These are phyloP conservation scores for Cephaloascus albidus DNA, from an alignment of 805 yeast genomes.

Conservation along the genomic window DNA sequence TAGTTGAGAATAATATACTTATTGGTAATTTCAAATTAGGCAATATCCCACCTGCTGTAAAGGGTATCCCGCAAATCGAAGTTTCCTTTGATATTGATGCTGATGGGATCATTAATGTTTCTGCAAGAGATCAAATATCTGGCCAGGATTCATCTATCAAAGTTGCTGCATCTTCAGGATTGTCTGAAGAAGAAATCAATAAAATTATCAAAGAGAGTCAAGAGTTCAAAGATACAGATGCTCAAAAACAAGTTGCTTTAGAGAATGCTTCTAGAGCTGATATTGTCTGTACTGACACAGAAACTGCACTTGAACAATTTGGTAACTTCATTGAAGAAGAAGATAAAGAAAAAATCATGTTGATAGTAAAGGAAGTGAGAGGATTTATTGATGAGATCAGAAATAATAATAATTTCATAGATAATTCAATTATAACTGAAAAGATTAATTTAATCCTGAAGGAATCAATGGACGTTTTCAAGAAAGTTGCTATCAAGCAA, in stretches of 20 bases:
- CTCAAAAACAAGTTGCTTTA: constrained; percentile 46
- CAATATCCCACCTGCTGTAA: constrained; percentile 68
- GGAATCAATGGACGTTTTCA: constrained; percentile 26
- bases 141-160: constrained; percentile 70
- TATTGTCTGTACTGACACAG: constrained; percentile 78
- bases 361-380: constrained; percentile 12
- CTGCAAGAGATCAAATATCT: constrained; percentile 73
- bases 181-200: constrained; percentile 60
- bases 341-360: constrained; percentile 29
- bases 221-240: constrained; percentile 51
- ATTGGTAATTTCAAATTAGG: constrained; percentile 67
- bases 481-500: constrained; percentile 28
- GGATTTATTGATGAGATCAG: constrained; percentile 23
- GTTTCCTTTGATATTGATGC: constrained; percentile 77
- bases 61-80: constrained; percentile 72
- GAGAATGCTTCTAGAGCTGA: constrained; percentile 76
- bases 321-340: constrained; percentile 33
- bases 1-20: constrained; percentile 68
- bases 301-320: constrained; percentile 72
- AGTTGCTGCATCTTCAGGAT: constrained; percentile 61
- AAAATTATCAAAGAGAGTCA: constrained; percentile 59
- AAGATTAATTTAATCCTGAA: constrained; percentile 29
- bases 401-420: constrained; percentile 19
- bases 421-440: constrained; percentile 19
- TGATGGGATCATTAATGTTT: constrained; percentile 73